Conservation (phyloP, 2,329 filamentous ascomycete genomes). For the Botrytis fabae region DNA sequence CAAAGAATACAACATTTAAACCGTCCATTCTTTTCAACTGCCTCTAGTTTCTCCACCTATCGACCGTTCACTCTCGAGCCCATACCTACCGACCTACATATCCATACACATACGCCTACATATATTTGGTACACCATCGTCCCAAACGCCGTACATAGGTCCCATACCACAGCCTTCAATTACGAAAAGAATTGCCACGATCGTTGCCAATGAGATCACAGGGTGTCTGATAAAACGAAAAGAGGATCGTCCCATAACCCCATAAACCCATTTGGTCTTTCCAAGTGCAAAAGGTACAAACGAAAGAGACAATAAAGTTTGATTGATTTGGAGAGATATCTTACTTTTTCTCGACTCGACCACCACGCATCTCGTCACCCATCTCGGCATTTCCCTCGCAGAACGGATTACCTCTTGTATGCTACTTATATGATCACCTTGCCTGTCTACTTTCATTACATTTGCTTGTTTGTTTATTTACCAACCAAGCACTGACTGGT, state of each 20-base stretch:
- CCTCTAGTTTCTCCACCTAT: not conserved
- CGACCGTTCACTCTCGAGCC: not conserved
- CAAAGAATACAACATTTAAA: not conserved
- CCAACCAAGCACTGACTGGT: not conserved
- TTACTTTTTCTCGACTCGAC: too few species aligned
- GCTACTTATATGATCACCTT: not conserved
- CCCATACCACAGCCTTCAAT: constrained; percentile 9
- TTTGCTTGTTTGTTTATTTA: not conserved
- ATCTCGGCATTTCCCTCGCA: not conserved
- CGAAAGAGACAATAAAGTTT: not conserved
- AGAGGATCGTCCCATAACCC: not conserved
- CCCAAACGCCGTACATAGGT: constrained; percentile 1
- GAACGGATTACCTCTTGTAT: constrained; percentile 6
- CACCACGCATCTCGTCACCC: not conserved
- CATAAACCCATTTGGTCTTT: not conserved
- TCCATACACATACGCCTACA: not conserved
- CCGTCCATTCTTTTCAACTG: not conserved
- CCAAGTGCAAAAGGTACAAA: not conserved
- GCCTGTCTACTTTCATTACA: not conserved
- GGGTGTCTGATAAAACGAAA: not conserved
- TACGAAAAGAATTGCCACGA: constrained; percentile 4
- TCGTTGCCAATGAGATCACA: not conserved
- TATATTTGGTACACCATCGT: constrained; percentile 15
- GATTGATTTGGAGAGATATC: not conserved
- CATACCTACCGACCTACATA: not conserved